Conservation (phyloP, 2,329 filamentous ascomycete genomes). For the Penicillium polonicum region DNA sequence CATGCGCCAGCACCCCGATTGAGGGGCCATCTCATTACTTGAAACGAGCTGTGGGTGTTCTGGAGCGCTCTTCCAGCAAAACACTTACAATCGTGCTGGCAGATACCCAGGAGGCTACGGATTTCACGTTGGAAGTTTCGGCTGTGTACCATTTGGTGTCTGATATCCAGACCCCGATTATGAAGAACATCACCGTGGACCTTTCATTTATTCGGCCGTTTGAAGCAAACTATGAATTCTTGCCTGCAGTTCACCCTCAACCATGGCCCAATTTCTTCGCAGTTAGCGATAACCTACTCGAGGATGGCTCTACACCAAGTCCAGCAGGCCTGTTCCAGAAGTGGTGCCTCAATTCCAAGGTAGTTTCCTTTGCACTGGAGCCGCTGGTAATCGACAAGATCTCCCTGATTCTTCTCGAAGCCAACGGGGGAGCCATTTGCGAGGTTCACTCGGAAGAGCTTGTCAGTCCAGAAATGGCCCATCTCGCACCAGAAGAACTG, state of each 20-base stretch:
- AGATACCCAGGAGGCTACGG: constrained; percentile 52
- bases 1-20: constrained; percentile 27
- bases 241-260: constrained; percentile 72
- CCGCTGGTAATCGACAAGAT: constrained; percentile 63
- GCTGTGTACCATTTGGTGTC: constrained; percentile 75
- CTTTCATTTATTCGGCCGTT: constrained; percentile 79
- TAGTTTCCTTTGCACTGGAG: constrained; percentile 73
- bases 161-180: constrained; percentile 76
- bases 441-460: constrained; percentile 39
- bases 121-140: constrained; percentile 69
- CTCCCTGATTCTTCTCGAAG: constrained; percentile 59
- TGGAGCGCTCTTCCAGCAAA: constrained; percentile 33
- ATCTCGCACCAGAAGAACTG: constrained; percentile 65
- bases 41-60: constrained; percentile 36
- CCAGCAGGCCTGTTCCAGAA: constrained; percentile 70
- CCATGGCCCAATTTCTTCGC: constrained; percentile 88
- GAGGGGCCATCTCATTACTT: constrained; percentile 33
- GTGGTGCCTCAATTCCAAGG: constrained; percentile 72
- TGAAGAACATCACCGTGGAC: constrained; percentile 67
- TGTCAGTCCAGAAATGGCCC: constrained; percentile 28
- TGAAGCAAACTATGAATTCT: constrained; percentile 85
- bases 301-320: constrained; percentile 27
- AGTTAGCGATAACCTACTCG: constrained; percentile 47
- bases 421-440: constrained; percentile 64
- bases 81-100: constrained; percentile 49